Evolutionary conservation across 768 basidiomycete genomes (phyloP), one percentile per base, ranked within the genome.

Genomic region (Austroboletus eburneus): DNA sequence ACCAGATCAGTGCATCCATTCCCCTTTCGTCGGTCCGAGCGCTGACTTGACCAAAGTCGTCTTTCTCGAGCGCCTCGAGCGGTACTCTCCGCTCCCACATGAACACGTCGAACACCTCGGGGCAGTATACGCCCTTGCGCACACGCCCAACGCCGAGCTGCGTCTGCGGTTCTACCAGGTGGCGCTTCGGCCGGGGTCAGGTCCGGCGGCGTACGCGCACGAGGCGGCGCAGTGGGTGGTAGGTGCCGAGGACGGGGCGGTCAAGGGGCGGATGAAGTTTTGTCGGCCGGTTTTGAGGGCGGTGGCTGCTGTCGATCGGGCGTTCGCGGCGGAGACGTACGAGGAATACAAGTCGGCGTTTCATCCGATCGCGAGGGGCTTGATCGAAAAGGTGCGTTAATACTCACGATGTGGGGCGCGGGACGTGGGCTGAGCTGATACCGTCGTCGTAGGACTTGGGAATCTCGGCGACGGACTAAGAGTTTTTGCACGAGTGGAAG

Each of bases 221-320:
- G 69, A 76, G 18, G 87, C 83, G 1, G 77, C 72, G 0, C 70
- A 76, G 22, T 90, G 88, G 87, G 77, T 89, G 18, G 75, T 81
- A 13, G 87, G 59, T n/a, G 40, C 39, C 29, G 29, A 29, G 13
- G 70, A 82, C 53, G 80, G 72, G 21, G 74, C 73, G 81, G 34
- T 91, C 46, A 85, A 87, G 57, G 88, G 88, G 10, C 73, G 88
- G 27, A 90, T 90, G 87, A 90, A 91, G 61, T 89, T 89, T 69
- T 90, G 88, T 64, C 67, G 88, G 39, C 83, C 85, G 0, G 67
- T 79, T 5, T 81, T 90, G 58, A 67, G 78, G 29, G 77, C 70
- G 0, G 75, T 81, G 17, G 65, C 59, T 24, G 72, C 73, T 48
- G 81, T 82, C 18, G 70, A 90, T 56, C 57, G 61, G 39, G 56